phyloP scores from a whole-genome alignment of 2,329 filamentous ascomycete genomes.

The Cercospora sojina region DNA sequence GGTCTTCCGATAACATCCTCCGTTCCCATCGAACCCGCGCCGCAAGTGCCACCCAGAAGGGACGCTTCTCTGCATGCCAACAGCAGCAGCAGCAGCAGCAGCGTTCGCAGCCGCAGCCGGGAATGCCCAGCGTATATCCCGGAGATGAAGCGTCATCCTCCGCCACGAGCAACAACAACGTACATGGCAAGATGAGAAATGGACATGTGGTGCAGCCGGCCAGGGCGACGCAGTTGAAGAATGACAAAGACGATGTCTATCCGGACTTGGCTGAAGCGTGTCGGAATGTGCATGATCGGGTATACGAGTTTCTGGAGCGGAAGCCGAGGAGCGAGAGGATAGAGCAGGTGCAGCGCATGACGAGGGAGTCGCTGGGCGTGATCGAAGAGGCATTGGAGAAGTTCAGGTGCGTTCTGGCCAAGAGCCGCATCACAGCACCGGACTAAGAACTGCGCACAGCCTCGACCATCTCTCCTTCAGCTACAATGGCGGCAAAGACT shows the following conservation, averaged over 20 bases:
- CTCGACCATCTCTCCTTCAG: constrained; percentile 79
- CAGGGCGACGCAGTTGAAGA: background rate
- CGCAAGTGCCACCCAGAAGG: background rate
- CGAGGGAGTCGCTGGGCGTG: constrained; percentile 68
- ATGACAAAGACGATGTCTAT: constrained; percentile 10
- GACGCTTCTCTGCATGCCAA: constrained; percentile 9
- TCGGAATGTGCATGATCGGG: constrained; percentile 56
- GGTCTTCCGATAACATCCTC: constrained; percentile 9
- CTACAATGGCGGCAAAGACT: constrained; percentile 98
- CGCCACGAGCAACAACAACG: background rate
- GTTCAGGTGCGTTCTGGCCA: constrained; percentile 60
- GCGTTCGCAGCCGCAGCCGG: constrained; percentile 6
- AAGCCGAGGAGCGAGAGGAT: constrained; percentile 58
- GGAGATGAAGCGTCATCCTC: constrained; percentile 8
- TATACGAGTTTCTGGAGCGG: constrained; percentile 66
- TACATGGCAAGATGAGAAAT: constrained; percentile 6
- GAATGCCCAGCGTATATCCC: constrained; percentile 11
- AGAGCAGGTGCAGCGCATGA: constrained; percentile 69
- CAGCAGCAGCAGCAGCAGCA: background rate
- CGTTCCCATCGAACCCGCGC: constrained; percentile 1
- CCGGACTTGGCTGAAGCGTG: constrained; percentile 43
- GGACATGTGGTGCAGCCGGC: background rate
- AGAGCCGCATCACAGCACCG: background rate
- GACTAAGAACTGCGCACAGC: constrained; percentile 46
- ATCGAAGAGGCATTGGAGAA: constrained; percentile 71